Conservation (phyloP, 2,329 filamentous ascomycete species). For the Fusarium continuum region DNA sequence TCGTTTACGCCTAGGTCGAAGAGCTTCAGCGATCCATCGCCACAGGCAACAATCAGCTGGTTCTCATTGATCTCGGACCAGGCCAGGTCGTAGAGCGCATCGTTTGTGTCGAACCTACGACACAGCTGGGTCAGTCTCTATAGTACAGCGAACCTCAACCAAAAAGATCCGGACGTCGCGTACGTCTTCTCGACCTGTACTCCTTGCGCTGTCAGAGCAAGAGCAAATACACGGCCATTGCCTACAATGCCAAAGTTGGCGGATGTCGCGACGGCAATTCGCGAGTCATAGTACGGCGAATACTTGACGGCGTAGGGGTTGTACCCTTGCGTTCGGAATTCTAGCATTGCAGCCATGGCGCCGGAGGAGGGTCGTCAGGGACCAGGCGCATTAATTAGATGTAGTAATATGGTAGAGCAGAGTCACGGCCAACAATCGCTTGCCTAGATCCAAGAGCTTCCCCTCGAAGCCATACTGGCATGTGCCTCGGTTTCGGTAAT, state of each 20-base stretch:
- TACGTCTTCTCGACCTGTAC: slow-evolving; percentile 86
- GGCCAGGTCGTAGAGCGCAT: slow-evolving; percentile 91
- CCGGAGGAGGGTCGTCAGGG: slow-evolving; percentile 8
- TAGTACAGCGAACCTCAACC: background rate
- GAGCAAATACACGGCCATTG: slow-evolving; percentile 88
- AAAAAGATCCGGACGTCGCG: slow-evolving; percentile 35
- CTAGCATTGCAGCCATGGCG: slow-evolving; percentile 76
- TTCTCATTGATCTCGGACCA: slow-evolving; percentile 98
- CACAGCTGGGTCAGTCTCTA: background rate
- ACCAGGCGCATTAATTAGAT: slow-evolving; percentile 32
- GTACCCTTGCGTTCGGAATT: slow-evolving; percentile 92
- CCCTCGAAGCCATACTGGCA: slow-evolving; percentile 37
- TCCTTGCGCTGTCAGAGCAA: slow-evolving; percentile 83
- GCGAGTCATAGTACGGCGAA: slow-evolving; percentile 96
- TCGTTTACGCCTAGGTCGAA: slow-evolving; percentile 85
- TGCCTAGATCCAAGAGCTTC: slow-evolving; percentile 3
- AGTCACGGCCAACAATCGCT: slow-evolving; percentile 17
- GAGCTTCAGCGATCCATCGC: slow-evolving; percentile 93
- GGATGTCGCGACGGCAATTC: slow-evolving; percentile 88
- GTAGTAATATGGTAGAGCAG: slow-evolving; percentile 21
- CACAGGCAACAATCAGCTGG: slow-evolving; percentile 87
- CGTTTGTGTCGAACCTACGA: slow-evolving; percentile 90
- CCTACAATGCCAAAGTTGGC: slow-evolving; percentile 97
- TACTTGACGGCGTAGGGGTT: slow-evolving; percentile 98
- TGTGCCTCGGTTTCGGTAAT: slow-evolving; percentile 53